Evolutionary conservation across 495 filamentous ascomycete species (phyloP).

Genomic region (Thozetella sp.): DNA sequence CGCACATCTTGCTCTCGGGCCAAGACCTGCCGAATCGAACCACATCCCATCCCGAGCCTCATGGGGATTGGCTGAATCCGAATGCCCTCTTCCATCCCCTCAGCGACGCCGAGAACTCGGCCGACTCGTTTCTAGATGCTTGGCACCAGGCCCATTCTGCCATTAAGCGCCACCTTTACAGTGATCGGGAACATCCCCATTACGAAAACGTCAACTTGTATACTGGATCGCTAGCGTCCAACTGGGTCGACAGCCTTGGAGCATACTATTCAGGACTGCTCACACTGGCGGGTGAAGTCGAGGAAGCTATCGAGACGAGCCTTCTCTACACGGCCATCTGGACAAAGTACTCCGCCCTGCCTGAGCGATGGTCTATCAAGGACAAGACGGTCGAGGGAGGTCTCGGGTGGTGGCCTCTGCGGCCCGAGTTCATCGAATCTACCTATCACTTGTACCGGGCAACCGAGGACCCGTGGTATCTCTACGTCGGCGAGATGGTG

Average conservation of each 20-base stretch:
- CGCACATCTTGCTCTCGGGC: constrained; percentile 84
- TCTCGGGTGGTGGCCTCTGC: constrained; percentile 90
- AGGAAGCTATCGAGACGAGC: constrained; percentile 88
- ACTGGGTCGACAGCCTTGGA: constrained; percentile 94
- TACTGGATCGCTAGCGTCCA: constrained; percentile 77
- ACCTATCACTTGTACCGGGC: constrained; percentile 92
- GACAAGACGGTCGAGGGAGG: constrained; percentile 86
- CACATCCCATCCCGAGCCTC: constrained; percentile 19
- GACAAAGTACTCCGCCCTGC: constrained; percentile 89
- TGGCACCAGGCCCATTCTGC: constrained; percentile 86
- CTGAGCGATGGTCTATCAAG: constrained; percentile 88
- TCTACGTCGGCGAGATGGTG: constrained; percentile 95
- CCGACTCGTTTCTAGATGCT: constrained; percentile 76
- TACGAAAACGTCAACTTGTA: constrained; percentile 87
- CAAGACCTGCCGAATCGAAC: constrained; percentile 55
- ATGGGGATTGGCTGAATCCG: constrained; percentile 48
- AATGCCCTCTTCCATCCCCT: constrained; percentile 61
- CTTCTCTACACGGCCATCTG: constrained; percentile 89
- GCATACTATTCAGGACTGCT: constrained; percentile 96
- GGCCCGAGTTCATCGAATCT: constrained; percentile 95
- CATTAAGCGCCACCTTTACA: constrained; percentile 86
- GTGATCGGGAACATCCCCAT: constrained; percentile 74
- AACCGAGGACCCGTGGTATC: constrained; percentile 95
- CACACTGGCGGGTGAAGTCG: constrained; percentile 80
- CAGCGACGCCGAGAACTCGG: constrained; percentile 65